Percentiles rank a stretch among this genome's conserved stretches.
Conservation (phyloP, 2,329 filamentous ascomycete species). For the Penicillium sp. region DNA sequence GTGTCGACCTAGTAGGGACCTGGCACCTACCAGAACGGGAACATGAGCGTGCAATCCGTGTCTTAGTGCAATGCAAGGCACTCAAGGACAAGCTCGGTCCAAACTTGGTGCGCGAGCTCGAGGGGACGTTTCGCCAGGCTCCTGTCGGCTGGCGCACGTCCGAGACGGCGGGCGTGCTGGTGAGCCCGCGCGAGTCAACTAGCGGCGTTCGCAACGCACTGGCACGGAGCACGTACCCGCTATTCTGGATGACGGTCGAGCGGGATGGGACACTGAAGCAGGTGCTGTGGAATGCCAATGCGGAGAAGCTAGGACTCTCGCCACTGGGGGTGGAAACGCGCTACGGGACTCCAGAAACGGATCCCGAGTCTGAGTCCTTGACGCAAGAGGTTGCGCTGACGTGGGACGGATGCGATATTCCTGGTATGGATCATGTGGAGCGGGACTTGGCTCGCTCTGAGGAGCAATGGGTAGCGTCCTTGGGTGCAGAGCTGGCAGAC, state of each 20-base stretch:
- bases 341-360: conserved; percentile 24
- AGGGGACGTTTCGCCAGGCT: conserved; percentile 70
- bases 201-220: conserved; percentile 74
- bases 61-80: conserved; percentile 49
- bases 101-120: conserved; percentile 47
- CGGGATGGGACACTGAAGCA: conserved; percentile 40
- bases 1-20: conserved; percentile 48
- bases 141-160: conserved; percentile 68
- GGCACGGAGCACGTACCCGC: conserved; percentile 62
- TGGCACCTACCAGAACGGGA: conserved; percentile 44
- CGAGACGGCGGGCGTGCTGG: conserved; percentile 67
- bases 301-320: conserved; percentile 39
- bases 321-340: conserved; percentile 40
- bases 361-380: conserved; percentile 15
- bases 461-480: conserved; percentile 30
- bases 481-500: conserved; percentile 20
- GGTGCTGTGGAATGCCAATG: conserved; percentile 46
- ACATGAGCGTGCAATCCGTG: conserved; percentile 35
- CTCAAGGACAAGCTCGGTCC: conserved; percentile 44
- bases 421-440: conserved; percentile 35
- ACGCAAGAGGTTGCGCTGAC: conserved; percentile 31
- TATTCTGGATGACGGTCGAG: conserved; percentile 60
- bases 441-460: conserved; percentile 22
- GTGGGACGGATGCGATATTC: conserved; percentile 38
- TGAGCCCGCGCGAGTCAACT: conserved; percentile 67